Conservation (phyloP, 192 early-diverging fungal species). For the Chytriomyces sp. region DNA sequence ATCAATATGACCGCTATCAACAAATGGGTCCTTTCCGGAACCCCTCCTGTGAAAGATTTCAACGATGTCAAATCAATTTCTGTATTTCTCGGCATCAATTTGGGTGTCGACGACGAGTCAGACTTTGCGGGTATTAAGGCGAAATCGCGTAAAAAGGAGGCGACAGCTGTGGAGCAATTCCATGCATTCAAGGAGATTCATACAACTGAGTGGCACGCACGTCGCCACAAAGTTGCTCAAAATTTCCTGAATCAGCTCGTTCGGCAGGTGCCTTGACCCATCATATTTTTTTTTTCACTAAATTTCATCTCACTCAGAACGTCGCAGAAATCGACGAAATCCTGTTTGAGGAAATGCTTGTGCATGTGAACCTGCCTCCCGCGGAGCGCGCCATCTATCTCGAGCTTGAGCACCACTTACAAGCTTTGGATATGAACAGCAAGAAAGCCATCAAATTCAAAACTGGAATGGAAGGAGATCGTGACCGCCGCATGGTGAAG, state of each 20-base stretch:
- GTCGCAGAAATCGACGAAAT: slow-evolving; percentile 54
- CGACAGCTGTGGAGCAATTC: slow-evolving; percentile 43
- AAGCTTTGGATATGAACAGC: slow-evolving; percentile 48
- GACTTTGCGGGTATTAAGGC: slow-evolving; percentile 22
- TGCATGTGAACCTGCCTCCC: slow-evolving; percentile 36
- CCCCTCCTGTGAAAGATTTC: slow-evolving; percentile 46
- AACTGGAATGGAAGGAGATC: slow-evolving; percentile 36
- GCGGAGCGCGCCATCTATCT: slow-evolving; percentile 49
- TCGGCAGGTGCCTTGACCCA: slow-evolving; percentile 11
- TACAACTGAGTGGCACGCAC: slow-evolving; percentile 44
- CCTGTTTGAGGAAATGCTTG: slow-evolving; percentile 25
- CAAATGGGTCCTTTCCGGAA: slow-evolving; percentile 49
- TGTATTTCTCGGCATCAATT: slow-evolving; percentile 45
- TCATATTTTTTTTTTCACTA: background rate
- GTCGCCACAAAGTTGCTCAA: slow-evolving; percentile 45
- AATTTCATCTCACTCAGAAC: slow-evolving; percentile 31
- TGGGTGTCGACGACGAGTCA: slow-evolving; percentile 47
- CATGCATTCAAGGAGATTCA: slow-evolving; percentile 45
- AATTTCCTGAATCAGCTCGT: slow-evolving; percentile 46
- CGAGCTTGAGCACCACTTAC: slow-evolving; percentile 51
- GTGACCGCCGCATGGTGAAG: slow-evolving; percentile 34
- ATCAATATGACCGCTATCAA: slow-evolving; percentile 23
- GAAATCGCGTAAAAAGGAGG: slow-evolving; percentile 29
- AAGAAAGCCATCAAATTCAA: slow-evolving; percentile 41
- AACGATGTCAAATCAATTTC: slow-evolving; percentile 47